Evolutionary conservation across 805 yeast species (phyloP), one percentile per base, ranked within the genome.

Genomic region (Wickerhamiella spandovensis): DNA sequence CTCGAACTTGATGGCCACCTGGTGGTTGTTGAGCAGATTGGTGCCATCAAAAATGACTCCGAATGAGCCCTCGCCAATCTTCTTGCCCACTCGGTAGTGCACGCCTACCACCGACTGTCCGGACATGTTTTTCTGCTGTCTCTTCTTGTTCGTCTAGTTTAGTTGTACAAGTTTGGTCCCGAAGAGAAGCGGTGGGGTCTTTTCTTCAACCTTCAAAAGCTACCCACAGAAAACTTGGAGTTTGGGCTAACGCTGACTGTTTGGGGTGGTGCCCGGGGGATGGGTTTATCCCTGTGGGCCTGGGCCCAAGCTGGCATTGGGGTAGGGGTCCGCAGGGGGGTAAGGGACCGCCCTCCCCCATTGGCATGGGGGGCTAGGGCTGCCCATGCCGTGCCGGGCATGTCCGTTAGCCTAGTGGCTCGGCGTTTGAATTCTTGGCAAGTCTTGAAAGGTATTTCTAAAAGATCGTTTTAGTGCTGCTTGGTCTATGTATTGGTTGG

Each of bases 61-160:
- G 67, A 92, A 92, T 3, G 97, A 90, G 43, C 98, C 98, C 69
- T 92, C 97, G 51, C 98, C 98, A 54, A 92, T 89, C 70, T 92
- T 92, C 67, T 89, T 90, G 52, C 97, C 98, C 51, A 92, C 92
- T 59, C 88, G 84, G 70, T 89, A 92, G 72, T 92, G 98, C 54
- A 90, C 80, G 22, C 98, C 98, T 44, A 92, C 96, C 41, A 82
- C 78, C 35, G 52, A 48, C 51, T 51, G 53, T 18, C 46, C 46
- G 12, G 46, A 44, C 46, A 44, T 44, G 5, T 5, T 28, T n/a
- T 28, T 28, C 30, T 25, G 30, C 30, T 7, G 30, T n/a, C n/a
- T n/a, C n/a, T 25, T 28, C 12, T 28, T 28, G 12, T 28, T 28
- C 15, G 32, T 28, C 12, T 28, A 12, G 32, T 28, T 28, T n/a